Evolutionary conservation across 2,329 filamentous ascomycete species (phyloP), one percentile per base, ranked within the genome.

Genomic region (Cladosporium sphaerospermum): DNA sequence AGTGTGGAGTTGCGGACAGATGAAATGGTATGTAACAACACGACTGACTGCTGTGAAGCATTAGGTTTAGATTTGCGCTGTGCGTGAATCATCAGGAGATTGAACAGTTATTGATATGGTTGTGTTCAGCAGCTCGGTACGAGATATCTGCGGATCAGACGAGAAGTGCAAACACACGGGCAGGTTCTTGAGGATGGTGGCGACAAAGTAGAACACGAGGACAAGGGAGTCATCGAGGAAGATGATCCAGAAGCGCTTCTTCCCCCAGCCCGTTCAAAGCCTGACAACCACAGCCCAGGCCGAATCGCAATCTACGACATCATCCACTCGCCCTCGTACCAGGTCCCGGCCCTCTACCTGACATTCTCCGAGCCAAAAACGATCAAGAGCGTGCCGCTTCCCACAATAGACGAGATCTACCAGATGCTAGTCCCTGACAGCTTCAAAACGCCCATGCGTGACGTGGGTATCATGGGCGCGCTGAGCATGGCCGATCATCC

Each of bases 401-500:
- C 46, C 33, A 49, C 56, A n/a, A 62, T 68, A 55, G 58, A 67
- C 5, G 64, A 65, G 1, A 54, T 75, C 14, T 68, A 73, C 53
- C 51, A 60, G 7, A 45, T 68, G 39, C 56, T 76, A 4, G 67
- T 76, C 7, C 67, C 70, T 1, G 46, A 57, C 2, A 53, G 59
- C 0, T 67, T 67, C 60, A 64, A 55, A 39, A 32, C 61, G 1
- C 67, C 72, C 46, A 55, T 72, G 7, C 58, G 66, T 31, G 56
- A 54, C 23, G 61, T 67, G 3, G 72, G 73, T 3, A 58, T 71
- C 1, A 64, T 64, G 57, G 64, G 64, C 3, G 61, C 61, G 0
- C 44, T 67, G 40, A 64, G 57, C 52, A 56, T 63, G 53, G 58
- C 60, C 83, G 84, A 95, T 70, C 90, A 97, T 76, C 92, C 93